A percentile compares a stretch with the other conserved stretches of the same genome.
Conservation (phyloP, 2,329 filamentous ascomycete species). For the Macrophomina pseudophaseolina region DNA sequence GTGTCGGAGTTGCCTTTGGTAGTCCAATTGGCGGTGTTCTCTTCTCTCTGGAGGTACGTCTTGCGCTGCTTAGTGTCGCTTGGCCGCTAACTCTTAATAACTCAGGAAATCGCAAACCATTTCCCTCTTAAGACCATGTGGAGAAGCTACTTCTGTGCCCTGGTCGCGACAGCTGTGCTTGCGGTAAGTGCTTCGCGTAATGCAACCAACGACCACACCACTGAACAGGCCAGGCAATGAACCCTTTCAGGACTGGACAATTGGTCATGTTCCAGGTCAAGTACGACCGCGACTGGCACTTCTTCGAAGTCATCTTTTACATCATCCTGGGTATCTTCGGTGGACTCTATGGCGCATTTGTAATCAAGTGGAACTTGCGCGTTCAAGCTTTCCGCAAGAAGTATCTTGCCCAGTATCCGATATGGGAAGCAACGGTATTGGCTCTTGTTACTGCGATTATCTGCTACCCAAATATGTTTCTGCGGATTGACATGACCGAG, state of each 20-base stretch:
- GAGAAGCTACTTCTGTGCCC: conserved; percentile 96
- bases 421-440: conserved; percentile 84
- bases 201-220: background rate
- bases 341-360: conserved; percentile 91
- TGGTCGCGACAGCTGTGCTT: conserved; percentile 91
- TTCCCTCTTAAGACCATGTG: conserved; percentile 98
- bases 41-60: conserved; percentile 79
- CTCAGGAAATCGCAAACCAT: conserved; percentile 85
- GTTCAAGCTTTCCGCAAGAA: conserved; percentile 93
- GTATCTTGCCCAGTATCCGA: conserved; percentile 81
- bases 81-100: conserved; percentile 36
- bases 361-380: conserved; percentile 96
- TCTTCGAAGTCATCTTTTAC: conserved; percentile 94
- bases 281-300: conserved; percentile 97
- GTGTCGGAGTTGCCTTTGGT: conserved; percentile 95
- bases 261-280: conserved; percentile 98
- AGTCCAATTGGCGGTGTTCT: conserved; percentile 96
- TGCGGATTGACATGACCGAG: conserved; percentile 98
- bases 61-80: background rate
- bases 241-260: conserved; percentile 94
- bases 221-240: conserved; percentile 70
- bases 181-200: conserved; percentile 56
- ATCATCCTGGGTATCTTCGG: conserved; percentile 90
- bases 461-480: conserved; percentile 96
- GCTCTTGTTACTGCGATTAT: conserved; percentile 84